Base-by-base conservation (phyloP, 2,329 filamentous ascomycete genomes). In the Polychaeton citri region DNA sequence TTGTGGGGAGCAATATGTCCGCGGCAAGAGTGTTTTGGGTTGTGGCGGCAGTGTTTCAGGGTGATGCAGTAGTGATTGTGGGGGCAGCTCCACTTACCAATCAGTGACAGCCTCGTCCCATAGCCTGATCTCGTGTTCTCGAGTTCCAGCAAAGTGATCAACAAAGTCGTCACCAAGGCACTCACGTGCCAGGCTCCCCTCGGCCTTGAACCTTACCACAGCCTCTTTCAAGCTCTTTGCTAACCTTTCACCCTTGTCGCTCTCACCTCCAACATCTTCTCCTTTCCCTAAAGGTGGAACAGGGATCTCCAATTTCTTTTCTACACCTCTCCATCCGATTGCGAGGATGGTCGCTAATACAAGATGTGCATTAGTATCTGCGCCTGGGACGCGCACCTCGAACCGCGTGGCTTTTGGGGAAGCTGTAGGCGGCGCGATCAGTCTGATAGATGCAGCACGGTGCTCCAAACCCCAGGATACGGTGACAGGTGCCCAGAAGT, bases 91-190 rank as follows among this genome's bases (percentile, higher is more conserved):
- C 37, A 76, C 81, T 59, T 69, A 88, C 86, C 88, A 96, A 59
- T 96, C 90, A 15, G 90, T 96, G 5, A 96, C 88, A 2, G 87
- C 87, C 58, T 96, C 88, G 50, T 96, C 87, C 81, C 83, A 98
- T 15, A 94, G 62, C 42, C 82, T 68, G 39, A 90, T 72, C 62
- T 98, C 90, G 60, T 98, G 87, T 58, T 93, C 80, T 44, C 90
- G 73, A 13, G 88, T 94, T 12, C 90, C 90, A 9, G 79, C 84
- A 64, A 79, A 98, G 59, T 96, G 90, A 12, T 96, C 87, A 3
- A 98, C 90, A 61, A 98, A 98, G 6, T 80, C 82, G 57, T 96
- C 81, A 0, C 90, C 90, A 59, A 98, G 83, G 0, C 94, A 82
- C 55, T 96, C 83, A 38, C 90, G 71, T n/a, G 90, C 90, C 12